phyloP scores from a whole-genome alignment of 2,329 filamentous ascomycete genomes.

The Xylariaceae sp. region DNA sequence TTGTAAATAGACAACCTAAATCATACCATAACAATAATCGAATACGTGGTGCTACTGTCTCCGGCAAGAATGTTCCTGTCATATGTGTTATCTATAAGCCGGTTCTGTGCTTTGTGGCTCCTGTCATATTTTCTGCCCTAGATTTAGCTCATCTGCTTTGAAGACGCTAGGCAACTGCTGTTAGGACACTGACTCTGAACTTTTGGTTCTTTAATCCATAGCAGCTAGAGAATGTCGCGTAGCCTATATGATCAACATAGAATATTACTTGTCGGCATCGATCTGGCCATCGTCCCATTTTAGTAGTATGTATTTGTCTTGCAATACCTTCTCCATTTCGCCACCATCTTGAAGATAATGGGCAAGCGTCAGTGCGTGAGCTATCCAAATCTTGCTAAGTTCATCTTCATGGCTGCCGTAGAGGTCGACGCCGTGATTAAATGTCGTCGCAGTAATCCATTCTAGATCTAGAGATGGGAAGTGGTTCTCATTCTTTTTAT shows the following conservation, averaged over 20 bases:
- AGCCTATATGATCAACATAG: too few relatives aligned
- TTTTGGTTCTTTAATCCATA: too few relatives aligned
- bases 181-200: too few relatives aligned
- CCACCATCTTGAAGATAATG: conserved; percentile 62
- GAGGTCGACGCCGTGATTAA: conserved; percentile 75
- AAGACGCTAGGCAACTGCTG: too few relatives aligned
- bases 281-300: conserved; percentile 14
- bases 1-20: too few relatives aligned
- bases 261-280: neutral
- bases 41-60: too few relatives aligned
- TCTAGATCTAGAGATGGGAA: conserved; percentile 74
- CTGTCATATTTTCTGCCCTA: too few relatives aligned
- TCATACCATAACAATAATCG: too few relatives aligned
- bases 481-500: conserved; percentile 45
- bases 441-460: conserved; percentile 73
- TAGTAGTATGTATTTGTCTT: conserved; percentile 51
- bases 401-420: conserved; percentile 61
- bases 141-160: too few relatives aligned
- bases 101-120: too few relatives aligned
- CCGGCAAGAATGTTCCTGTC: too few relatives aligned
- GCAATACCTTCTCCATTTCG: conserved; percentile 50
- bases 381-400: conserved; percentile 65
- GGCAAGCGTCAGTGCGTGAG: conserved; percentile 66
- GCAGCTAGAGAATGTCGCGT: neutral
- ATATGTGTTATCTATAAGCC: too few relatives aligned